Conservation (phyloP, 2,329 filamentous ascomycete species). For the Thermoascus crustaceus region DNA sequence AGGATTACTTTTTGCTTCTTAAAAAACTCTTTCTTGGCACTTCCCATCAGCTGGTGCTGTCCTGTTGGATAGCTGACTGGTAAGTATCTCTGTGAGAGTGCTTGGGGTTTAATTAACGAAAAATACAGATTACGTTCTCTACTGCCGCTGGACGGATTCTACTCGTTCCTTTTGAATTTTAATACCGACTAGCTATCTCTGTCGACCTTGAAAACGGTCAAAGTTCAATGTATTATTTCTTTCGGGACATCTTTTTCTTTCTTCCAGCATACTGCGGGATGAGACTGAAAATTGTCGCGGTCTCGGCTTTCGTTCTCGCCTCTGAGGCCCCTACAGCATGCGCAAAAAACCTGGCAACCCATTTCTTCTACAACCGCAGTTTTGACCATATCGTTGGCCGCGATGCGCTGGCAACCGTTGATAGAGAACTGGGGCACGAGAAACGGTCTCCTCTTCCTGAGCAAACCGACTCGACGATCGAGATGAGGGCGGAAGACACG, state of each 20-base stretch:
- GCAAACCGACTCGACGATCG: background rate
- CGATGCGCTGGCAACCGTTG: background rate
- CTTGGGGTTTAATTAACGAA: no score
- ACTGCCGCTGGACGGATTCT: conserved; percentile 2
- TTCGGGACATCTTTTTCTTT: background rate
- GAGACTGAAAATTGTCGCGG: background rate
- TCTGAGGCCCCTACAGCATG: background rate
- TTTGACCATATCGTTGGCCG: background rate
- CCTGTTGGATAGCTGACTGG: no score
- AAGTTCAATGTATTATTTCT: background rate
- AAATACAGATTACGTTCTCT: no score
- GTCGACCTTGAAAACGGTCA: background rate
- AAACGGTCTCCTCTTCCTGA: background rate
- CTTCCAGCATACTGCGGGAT: background rate
- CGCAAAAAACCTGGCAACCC: background rate
- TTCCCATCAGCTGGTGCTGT: no score
- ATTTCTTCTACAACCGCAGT: background rate
- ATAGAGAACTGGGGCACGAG: background rate
- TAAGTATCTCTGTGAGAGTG: no score
- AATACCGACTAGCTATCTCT: background rate
- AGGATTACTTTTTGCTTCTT: no score
- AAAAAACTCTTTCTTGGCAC: no score
- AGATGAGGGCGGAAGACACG: background rate
- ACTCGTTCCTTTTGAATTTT: background rate
- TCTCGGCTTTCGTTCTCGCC: background rate